A percentile compares a stretch with the other conserved stretches of the same genome.
Evolutionary conservation across 768 basidiomycete genomes (phyloP).

Genomic region (Naganishia vaughanmartiniae): DNA sequence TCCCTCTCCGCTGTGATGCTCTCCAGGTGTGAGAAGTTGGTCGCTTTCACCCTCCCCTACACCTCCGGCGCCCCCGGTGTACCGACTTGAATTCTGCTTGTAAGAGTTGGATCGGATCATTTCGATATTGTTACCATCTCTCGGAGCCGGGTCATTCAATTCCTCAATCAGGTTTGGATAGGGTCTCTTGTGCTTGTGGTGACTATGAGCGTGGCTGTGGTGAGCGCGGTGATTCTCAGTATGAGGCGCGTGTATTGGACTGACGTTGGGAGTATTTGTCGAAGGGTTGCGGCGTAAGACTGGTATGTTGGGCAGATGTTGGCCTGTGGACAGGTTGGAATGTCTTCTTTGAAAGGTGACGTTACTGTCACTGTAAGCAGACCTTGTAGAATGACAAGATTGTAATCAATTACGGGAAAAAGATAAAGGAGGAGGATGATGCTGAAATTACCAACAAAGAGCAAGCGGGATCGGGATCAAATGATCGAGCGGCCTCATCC

Average conservation of each 20-base stretch:
- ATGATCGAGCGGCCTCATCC: too few relatives aligned
- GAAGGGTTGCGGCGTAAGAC: slow-evolving; percentile 24
- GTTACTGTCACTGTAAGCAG: too few relatives aligned
- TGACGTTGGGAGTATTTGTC: not conserved
- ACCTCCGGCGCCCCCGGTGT: slow-evolving; percentile 11
- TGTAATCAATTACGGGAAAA: too few relatives aligned
- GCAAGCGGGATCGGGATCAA: too few relatives aligned
- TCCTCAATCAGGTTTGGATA: slow-evolving; percentile 11
- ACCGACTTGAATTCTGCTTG: slow-evolving; percentile 9
- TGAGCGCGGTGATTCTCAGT: not conserved
- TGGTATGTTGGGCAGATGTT: slow-evolving; percentile 18
- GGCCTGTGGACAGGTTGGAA: not conserved
- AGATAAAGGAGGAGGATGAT: too few relatives aligned
- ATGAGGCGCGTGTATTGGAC: not conserved
- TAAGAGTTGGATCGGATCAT: slow-evolving; percentile 18
- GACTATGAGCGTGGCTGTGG: not conserved
- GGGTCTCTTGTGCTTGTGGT: slow-evolving; percentile 16
- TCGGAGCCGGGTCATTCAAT: not conserved
- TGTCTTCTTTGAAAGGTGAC: too few relatives aligned
- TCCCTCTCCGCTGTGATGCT: slow-evolving; percentile 4
- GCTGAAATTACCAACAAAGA: too few relatives aligned
- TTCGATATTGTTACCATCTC: slow-evolving; percentile 5
- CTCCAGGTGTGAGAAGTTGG: slow-evolving; percentile 1
- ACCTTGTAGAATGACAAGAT: too few relatives aligned
- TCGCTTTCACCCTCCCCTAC: slow-evolving; percentile 22